These are phyloP conservation scores for Lodderomyces beijingensis DNA, from an alignment of 1,139 yeast species.

Conservation along the genomic window DNA sequence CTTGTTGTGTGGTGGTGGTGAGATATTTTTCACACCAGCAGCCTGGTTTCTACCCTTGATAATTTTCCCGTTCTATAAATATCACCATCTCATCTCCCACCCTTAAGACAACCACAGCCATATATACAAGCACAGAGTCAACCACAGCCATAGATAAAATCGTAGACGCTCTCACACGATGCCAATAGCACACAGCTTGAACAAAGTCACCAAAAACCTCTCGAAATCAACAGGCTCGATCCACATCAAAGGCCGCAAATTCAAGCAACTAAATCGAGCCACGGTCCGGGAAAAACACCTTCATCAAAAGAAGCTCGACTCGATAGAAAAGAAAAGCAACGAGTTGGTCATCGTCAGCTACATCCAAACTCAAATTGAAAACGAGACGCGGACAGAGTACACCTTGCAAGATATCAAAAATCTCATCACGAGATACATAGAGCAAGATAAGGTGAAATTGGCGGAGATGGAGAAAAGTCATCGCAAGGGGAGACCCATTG, in stretches of 20 bases:
- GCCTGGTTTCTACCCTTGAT: no score
- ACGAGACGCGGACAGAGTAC: constrained; percentile 41
- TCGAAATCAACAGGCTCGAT: constrained; percentile 57
- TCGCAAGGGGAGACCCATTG: constrained; percentile 85
- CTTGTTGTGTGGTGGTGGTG: no score
- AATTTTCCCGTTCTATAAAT: no score
- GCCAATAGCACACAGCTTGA: constrained; percentile 23
- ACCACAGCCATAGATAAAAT: no score
- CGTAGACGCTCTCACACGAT: no score
- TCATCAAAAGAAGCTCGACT: constrained; percentile 50
- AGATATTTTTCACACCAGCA: no score
- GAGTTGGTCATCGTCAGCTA: constrained; percentile 56
- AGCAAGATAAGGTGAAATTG: constrained; percentile 71
- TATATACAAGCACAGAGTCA: no score
- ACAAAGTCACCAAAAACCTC: constrained; percentile 65
- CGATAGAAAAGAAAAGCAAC: constrained; percentile 55
- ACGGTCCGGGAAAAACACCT: constrained; percentile 74
- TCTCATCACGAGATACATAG: constrained; percentile 59
- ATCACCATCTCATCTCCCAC: no score
- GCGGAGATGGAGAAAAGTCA: constrained; percentile 53
- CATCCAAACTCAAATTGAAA: constrained; percentile 59
- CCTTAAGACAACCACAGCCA: no score
- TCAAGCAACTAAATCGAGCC: constrained; percentile 81
- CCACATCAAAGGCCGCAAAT: constrained; percentile 87
- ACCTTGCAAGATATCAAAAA: constrained; percentile 53